A percentile compares a stretch with the other conserved stretches of the same genome.
Evolutionary conservation across 2,329 filamentous ascomycete species (phyloP).

Genomic region (Hypoxylon sp.): DNA sequence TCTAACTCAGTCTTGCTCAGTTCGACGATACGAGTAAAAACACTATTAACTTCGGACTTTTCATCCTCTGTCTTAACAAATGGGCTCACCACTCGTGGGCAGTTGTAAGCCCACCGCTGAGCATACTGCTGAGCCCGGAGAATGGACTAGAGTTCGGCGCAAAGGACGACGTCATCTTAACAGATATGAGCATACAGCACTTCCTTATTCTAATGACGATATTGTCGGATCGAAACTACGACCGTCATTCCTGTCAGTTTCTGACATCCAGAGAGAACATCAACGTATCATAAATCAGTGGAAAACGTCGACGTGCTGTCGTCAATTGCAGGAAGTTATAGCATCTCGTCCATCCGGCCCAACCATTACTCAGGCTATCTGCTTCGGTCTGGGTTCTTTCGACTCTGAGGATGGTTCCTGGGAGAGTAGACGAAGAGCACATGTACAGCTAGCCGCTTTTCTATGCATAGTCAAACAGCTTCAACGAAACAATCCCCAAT

Average conservation of each 20-base stretch:
- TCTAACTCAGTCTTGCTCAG: neutral
- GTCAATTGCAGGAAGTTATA: slow-evolving; percentile 55
- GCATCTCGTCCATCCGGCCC: slow-evolving; percentile 39
- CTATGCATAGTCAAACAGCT: slow-evolving; percentile 58
- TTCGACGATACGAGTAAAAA: neutral
- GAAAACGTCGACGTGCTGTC: slow-evolving; percentile 50
- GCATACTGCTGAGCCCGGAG: slow-evolving; percentile 18
- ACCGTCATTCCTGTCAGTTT: slow-evolving; percentile 41
- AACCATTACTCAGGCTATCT: slow-evolving; percentile 60
- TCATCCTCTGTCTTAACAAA: neutral
- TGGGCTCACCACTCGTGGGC: slow-evolving; percentile 16
- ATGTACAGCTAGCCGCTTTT: slow-evolving; percentile 68
- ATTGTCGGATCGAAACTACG: slow-evolving; percentile 3
- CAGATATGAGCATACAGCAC: neutral
- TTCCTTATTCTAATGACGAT: neutral
- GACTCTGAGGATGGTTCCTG: slow-evolving; percentile 63
- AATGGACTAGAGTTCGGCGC: slow-evolving; percentile 47
- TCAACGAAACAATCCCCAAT: slow-evolving; percentile 24
- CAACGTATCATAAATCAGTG: slow-evolving; percentile 45
- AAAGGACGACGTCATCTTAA: slow-evolving; percentile 37
- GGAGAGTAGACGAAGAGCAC: slow-evolving; percentile 61
- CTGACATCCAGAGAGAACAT: slow-evolving; percentile 47
- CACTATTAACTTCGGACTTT: neutral
- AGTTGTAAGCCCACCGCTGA: slow-evolving; percentile 5
- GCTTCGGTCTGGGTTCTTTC: slow-evolving; percentile 68